phyloP scores from a whole-genome alignment of 2,329 filamentous ascomycete genomes.

The Trichoderma brevicompactum region DNA sequence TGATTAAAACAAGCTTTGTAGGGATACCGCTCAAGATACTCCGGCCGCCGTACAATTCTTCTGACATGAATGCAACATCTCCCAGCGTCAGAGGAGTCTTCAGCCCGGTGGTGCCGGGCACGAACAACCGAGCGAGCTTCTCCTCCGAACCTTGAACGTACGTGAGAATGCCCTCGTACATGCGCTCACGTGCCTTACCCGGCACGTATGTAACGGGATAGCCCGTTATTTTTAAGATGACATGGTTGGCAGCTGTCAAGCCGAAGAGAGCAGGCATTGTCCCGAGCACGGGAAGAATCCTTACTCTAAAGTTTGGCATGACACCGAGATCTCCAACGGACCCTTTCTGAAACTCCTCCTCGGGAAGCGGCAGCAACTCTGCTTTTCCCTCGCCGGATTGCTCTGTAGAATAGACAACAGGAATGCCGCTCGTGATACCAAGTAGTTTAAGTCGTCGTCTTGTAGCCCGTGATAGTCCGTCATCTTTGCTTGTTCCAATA shows the following conservation, averaged over 20 bases:
- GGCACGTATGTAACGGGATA: slow-evolving; percentile 87
- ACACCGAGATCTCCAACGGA: slow-evolving; percentile 84
- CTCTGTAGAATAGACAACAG: slow-evolving; percentile 91
- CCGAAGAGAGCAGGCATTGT: slow-evolving; percentile 98
- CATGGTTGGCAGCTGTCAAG: slow-evolving; percentile 87
- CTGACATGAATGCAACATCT: slow-evolving; percentile 85
- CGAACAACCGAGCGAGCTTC: slow-evolving; percentile 61
- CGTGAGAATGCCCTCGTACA: slow-evolving; percentile 84
- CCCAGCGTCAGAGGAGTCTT: slow-evolving; percentile 77
- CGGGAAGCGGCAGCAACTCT: slow-evolving; percentile 79
- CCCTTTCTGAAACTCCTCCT: slow-evolving; percentile 87
- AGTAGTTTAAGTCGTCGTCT: slow-evolving; percentile 75
- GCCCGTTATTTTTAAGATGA: slow-evolving; percentile 78
- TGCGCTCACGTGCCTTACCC: slow-evolving; percentile 82
- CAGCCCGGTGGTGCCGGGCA: slow-evolving; percentile 62
- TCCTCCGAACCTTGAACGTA: slow-evolving; percentile 79
- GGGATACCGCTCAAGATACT: slow-evolving; percentile 82
- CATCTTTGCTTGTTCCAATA: slow-evolving; percentile 85
- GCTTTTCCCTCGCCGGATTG: slow-evolving; percentile 90
- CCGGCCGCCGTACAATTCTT: slow-evolving; percentile 84
- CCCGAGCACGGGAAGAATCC: slow-evolving; percentile 92
- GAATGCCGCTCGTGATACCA: slow-evolving; percentile 83
- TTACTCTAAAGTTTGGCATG: slow-evolving; percentile 87
- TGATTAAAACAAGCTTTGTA: slow-evolving; percentile 76
- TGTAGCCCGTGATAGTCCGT: slow-evolving; percentile 84